A percentile compares a stretch with the other conserved stretches of the same genome.
Evolutionary conservation across 352 stramenopile genomes (phyloP).

Genomic region (Phytophthora pistaciae): DNA sequence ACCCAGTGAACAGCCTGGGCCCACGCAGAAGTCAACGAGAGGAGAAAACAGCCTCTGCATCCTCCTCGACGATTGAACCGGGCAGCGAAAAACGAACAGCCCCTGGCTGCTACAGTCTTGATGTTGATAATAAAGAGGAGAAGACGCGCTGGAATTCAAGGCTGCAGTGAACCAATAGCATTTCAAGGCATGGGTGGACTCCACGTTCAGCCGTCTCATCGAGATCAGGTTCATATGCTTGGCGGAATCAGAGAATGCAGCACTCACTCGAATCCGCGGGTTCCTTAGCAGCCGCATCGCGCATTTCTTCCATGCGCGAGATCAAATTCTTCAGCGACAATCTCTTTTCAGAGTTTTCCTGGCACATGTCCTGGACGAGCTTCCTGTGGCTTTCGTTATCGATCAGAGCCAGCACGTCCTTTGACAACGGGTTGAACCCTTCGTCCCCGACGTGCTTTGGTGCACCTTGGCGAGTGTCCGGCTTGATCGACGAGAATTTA

Average conservation of each 20-base stretch:
- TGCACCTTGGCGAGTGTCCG: background rate
- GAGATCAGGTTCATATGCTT: too few relatives aligned
- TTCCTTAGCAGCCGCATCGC: constrained; percentile 7
- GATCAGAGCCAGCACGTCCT: constrained; percentile 9
- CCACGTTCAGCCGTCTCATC: too few relatives aligned
- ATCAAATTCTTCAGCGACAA: constrained; percentile 18
- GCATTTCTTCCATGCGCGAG: constrained; percentile 22
- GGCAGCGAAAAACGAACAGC: too few relatives aligned
- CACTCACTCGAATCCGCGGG: constrained; percentile 28
- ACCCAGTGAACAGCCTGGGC: too few relatives aligned
- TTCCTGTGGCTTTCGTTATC: constrained; percentile 5
- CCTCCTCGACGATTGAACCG: too few relatives aligned
- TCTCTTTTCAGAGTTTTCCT: constrained; percentile 15
- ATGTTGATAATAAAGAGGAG: too few relatives aligned
- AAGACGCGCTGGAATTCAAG: too few relatives aligned
- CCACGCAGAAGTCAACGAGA: too few relatives aligned
- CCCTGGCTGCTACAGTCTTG: too few relatives aligned
- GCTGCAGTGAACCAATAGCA: too few relatives aligned
- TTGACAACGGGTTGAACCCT: constrained; percentile 25
- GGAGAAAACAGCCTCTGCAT: too few relatives aligned
- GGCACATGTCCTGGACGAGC: constrained; percentile 27
- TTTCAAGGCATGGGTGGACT: too few relatives aligned
- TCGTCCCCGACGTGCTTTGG: constrained; percentile 23
- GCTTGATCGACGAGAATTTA: constrained; percentile 10
- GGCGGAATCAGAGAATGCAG: constrained; percentile 22